phyloP scores from a whole-genome alignment of 305 asterid genomes.

The Fraxinus platypoda region DNA sequence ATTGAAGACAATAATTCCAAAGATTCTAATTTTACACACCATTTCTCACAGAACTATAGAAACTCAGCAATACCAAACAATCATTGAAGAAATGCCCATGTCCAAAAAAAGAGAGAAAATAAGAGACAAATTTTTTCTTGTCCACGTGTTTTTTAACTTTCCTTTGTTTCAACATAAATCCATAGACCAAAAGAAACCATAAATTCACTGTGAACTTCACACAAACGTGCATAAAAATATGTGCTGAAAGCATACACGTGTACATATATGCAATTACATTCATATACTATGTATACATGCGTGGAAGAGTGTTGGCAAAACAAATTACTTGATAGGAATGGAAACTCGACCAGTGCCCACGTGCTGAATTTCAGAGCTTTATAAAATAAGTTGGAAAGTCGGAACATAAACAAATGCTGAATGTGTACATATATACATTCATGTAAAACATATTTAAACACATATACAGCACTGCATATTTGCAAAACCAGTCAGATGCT shows the following conservation, averaged over 20 bases:
- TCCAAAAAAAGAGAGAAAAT: neutral
- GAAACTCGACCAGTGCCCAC: slow-evolving; percentile 60
- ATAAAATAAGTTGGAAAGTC: neutral
- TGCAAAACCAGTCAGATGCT: neutral
- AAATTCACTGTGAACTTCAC: neutral
- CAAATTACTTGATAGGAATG: slow-evolving; percentile 39
- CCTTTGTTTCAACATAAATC: neutral
- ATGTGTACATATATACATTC: neutral
- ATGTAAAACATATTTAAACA: neutral
- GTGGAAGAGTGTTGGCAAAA: neutral
- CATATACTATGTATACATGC: neutral
- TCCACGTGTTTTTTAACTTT: neutral
- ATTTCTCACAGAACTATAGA: neutral
- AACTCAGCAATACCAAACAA: neutral
- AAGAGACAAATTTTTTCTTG: too few species aligned
- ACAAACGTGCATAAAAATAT: neutral
- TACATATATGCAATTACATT: neutral
- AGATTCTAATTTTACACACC: neutral
- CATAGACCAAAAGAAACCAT: neutral
- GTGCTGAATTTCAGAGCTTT: slow-evolving; percentile 19
- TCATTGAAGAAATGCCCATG: neutral
- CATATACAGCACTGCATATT: neutral
- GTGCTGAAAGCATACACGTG: neutral
- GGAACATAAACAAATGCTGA: neutral
- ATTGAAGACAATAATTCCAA: neutral